phyloP scores from a whole-genome alignment of 1,284 basidiomycete species.

The Gymnopus androsaceus region DNA sequence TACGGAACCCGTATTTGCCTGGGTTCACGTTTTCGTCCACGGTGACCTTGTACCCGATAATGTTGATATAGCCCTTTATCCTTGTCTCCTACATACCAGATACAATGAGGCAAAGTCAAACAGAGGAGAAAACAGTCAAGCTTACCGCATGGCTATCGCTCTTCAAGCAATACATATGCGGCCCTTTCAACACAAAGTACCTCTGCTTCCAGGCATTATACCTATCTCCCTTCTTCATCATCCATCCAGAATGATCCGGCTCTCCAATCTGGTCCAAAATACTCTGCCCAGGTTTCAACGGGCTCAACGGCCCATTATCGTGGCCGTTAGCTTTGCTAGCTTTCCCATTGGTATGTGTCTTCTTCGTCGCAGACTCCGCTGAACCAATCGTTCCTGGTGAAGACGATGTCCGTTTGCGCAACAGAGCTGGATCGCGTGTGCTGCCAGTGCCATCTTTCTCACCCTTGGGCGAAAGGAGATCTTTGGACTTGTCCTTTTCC shows the following conservation, averaged over 20 bases:
- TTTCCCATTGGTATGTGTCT: constrained; percentile 11
- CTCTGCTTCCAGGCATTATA: constrained; percentile 94
- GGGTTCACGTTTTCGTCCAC: constrained; percentile 92
- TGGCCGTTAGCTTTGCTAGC: constrained; percentile 8
- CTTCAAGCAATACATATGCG: constrained; percentile 84
- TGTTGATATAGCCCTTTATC: constrained; percentile 95
- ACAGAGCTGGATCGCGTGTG: constrained; percentile 25
- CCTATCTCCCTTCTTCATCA: constrained; percentile 93
- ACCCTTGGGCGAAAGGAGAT: neutral
- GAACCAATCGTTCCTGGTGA: constrained; percentile 14
- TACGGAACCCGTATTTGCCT: constrained; percentile 93
- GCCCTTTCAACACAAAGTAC: constrained; percentile 94
- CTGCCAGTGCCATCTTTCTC: neutral
- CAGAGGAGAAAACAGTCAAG: constrained; percentile 19
- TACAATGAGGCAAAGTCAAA: constrained; percentile 4
- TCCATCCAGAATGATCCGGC: constrained; percentile 89
- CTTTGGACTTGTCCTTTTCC: constrained; percentile 18
- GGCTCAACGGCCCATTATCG: constrained; percentile 13
- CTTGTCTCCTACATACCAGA: constrained; percentile 75
- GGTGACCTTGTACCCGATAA: constrained; percentile 91
- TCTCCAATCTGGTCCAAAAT: constrained; percentile 88
- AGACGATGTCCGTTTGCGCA: constrained; percentile 57
- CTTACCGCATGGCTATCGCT: constrained; percentile 70
- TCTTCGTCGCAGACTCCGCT: neutral
- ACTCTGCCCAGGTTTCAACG: constrained; percentile 64